Evolutionary conservation across 179 eudicot genomes (phyloP), one percentile per base, ranked within the genome.

Genomic region (Vitellaria paradoxa): DNA sequence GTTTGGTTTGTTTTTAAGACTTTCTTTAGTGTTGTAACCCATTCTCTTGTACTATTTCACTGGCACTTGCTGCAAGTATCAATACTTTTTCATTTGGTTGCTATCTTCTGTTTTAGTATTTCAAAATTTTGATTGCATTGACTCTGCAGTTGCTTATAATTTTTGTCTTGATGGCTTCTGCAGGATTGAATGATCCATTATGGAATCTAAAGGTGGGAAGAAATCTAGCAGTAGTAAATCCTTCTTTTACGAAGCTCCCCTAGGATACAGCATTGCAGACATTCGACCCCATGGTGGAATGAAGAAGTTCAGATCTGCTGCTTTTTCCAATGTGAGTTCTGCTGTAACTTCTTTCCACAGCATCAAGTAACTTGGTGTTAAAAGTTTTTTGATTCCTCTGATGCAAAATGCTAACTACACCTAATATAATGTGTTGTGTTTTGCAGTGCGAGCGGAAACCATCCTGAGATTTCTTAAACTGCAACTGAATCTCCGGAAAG

Each of bases 401-500:
- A 5, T 15, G 64, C 47, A 26, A 18, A 56, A 55, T 37, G 24
- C 15, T 8, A 46, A 21, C 18, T 47, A 12, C 37, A 60, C 9
- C 75, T 61, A 21, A 65, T 9, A 18, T 14, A 77, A 59, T 53
- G 68, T 63, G 7, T 15, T 57, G 30, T n/a, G 2, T 75, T 79
- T 59, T 94, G 93, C 98, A 93, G 97, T 91, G 97, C 88, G 91
- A 89, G 68, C 97, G 99, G 85, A 92, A 89, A 68, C 98, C 99
- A 82, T 96, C 99, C 96, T 94, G 99, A 96, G 86, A 86, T 81
- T 50, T 75, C 70, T 37, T 64, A 55, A 81, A 62, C 56, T 55
- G 24, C 6, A 24, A 18, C 52, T 24, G 40, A 55, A 77, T 17
- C 68, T 68, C 70, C 80, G 42, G 21, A n/a, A 13, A 53, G 74